Conservation (phyloP, 2,329 filamentous ascomycete genomes). For the Fusarium miscanthi region DNA sequence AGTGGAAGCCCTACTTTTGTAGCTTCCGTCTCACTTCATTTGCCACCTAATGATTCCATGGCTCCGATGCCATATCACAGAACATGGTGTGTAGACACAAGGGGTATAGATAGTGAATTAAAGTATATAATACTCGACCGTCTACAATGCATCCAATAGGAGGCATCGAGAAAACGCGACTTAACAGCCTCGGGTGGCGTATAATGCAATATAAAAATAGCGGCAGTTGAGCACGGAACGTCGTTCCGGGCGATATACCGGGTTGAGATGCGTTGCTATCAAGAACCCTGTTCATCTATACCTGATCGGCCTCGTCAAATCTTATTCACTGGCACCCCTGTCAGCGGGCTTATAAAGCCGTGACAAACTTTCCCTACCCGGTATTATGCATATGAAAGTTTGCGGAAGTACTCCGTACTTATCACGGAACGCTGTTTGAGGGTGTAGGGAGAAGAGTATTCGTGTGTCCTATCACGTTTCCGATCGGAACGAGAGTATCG, state of each 20-base stretch:
- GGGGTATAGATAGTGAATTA: background rate
- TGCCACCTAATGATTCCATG: background rate
- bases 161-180: background rate
- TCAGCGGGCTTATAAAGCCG: background rate
- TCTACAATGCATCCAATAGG: accelerated
- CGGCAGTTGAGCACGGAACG: background rate
- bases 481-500: background rate
- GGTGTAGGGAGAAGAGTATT: background rate
- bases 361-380: background rate
- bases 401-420: background rate
- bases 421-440: background rate
- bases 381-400: background rate
- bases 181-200: accelerated
- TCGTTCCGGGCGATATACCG: background rate
- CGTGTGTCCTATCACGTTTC: background rate
- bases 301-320: background rate
- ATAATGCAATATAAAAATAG: no score
- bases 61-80: accelerated
- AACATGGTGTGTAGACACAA: accelerated
- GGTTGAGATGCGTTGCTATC: background rate
- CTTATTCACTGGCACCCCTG: background rate
- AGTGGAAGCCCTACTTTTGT: background rate
- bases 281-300: background rate
- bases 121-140: no score
- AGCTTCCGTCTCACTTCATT: background rate